Base-by-base conservation (phyloP, 2,329 filamentous ascomycete species). In the Arthrobotrys sinensis region DNA sequence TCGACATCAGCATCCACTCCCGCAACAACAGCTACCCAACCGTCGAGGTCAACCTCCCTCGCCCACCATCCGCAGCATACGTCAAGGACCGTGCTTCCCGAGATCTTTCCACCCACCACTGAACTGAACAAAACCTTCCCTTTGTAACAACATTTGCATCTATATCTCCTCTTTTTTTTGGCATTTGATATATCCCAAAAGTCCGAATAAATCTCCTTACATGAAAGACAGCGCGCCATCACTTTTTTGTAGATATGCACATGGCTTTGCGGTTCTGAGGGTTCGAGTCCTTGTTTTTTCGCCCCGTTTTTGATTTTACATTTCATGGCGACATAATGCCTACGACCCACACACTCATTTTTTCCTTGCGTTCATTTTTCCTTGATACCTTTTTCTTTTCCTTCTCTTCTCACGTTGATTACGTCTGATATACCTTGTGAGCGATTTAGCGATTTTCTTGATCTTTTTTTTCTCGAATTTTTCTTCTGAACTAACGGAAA, bases 371-470 rank as follows among this genome's bases (percentile, higher is more conserved):
- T 57, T 40, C 21, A 65, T 16, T 38, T 40, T 52, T 43, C 38
- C 12, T 43, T 40, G 21, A 38, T 65, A 48, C 46, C 21, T 73
- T 43, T 57, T 65, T 21, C 2, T 16, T 50, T n/a, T 50, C 8
- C 57, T 24, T 62, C 36, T 64, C 46, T 50, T 19, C 6, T 24
- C 52, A 57, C 45, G 28, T 68, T 68, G 70, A 75, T 46, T 45
- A 75, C 63, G 70, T 75, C 70, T 75, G 70, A 75, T 67, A 75
- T 67, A 63, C 48, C 52, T 38, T 68, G 63, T 75, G 69, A 78
- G 75, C 75, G 75, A 63, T 78, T 78, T 78, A 78, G 75, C 75
- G 75, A 64, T 72, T 78, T 43, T 24, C 16, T 53, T 34, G 32
- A 60, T 48, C 32, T 21, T 62, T 64, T 55, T 46, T 45, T 46